Base-by-base conservation (phyloP, 768 basidiomycete genomes). In the Chlorophyllum brunneum region DNA sequence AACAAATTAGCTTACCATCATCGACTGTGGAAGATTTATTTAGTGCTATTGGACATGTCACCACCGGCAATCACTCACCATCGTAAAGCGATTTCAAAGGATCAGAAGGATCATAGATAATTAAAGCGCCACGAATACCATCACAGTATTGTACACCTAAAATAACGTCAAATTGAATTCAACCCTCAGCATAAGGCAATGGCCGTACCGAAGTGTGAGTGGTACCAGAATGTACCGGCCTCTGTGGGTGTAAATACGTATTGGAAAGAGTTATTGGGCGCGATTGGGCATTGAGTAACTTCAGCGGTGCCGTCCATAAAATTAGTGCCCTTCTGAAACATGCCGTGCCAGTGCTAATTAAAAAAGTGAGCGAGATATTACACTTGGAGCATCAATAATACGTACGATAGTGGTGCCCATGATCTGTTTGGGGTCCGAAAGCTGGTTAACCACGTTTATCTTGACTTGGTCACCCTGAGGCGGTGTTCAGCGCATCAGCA, bases 351-450 rank as follows among this genome's bases (percentile, higher is more conserved):
- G 58, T 75, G 74, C 80, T 81, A 36, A 22, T 57, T 9, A n/a
- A 13, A 36, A 4, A 26, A 22, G 13, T 39, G 11, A 24, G 15
- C 22, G n/a, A 13, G 39, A 16, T 23, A 11, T 16, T 16, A 31
- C 16, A 8, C 22, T 3, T 18, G 26, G 29, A 23, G 6, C 16
- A 29, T 11, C n/a, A 15, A 5, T 42, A 23, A 15, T 8, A 56
- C 74, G 48, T 51, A 80, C 80, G 40, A 82, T 73, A 26, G 71
- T 76, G 15, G 81, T 81, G 7, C 64, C 66, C 39, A 67, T 67
- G 15, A 73, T 55, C 79, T 82, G 78, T 0, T 71, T 65, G 0
- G 67, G 63, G 44, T 84, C 79, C 0, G 64, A 68, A n/a, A 83
- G 68, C 5, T 60, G 27, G 52, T 80, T 71, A 16, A 70, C 59